A percentile compares a stretch with the other conserved stretches of the same genome.
Evolutionary conservation across 2,329 filamentous ascomycete species (phyloP).

Genomic region (Trichoderma sp.): DNA sequence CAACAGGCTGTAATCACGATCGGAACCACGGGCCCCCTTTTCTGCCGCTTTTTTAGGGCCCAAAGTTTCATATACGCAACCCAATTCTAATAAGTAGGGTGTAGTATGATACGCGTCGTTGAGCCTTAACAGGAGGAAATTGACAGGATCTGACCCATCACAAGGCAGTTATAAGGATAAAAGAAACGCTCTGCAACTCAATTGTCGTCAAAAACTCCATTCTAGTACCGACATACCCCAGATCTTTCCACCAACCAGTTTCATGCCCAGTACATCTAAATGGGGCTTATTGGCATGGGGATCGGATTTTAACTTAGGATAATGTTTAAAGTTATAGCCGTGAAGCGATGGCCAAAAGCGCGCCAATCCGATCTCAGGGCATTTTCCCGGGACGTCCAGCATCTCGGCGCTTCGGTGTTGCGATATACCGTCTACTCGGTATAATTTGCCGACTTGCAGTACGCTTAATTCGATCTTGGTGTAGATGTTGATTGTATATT

Average conservation of each 20-base stretch:
- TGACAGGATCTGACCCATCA: background rate
- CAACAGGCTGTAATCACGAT: slow-evolving; percentile 4
- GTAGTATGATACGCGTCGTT: background rate
- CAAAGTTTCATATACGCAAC: background rate
- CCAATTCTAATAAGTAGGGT: background rate
- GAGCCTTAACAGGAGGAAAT: background rate
- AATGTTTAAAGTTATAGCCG: slow-evolving; percentile 5
- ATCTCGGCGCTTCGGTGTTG: slow-evolving; percentile 18
- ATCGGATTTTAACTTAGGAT: background rate
- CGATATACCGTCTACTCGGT: background rate
- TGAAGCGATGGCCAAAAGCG: slow-evolving; percentile 13
- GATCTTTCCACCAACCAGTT: slow-evolving; percentile 22
- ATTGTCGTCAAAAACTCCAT: background rate
- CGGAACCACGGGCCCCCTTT: background rate
- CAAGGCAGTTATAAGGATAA: background rate
- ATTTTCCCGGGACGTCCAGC: slow-evolving; percentile 10
- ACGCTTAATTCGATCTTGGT: background rate
- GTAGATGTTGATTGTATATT: background rate
- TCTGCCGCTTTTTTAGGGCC: background rate
- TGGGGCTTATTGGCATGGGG: background rate
- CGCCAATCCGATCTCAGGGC: slow-evolving; percentile 14
- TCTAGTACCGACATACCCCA: background rate
- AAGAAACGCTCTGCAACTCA: background rate
- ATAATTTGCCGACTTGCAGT: slow-evolving; percentile 5
- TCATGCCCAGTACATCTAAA: background rate